A percentile compares a stretch with the other conserved stretches of the same genome.
Conservation (phyloP, 1,284 basidiomycete species). For the Cutaneotrichosporon sp. region DNA sequence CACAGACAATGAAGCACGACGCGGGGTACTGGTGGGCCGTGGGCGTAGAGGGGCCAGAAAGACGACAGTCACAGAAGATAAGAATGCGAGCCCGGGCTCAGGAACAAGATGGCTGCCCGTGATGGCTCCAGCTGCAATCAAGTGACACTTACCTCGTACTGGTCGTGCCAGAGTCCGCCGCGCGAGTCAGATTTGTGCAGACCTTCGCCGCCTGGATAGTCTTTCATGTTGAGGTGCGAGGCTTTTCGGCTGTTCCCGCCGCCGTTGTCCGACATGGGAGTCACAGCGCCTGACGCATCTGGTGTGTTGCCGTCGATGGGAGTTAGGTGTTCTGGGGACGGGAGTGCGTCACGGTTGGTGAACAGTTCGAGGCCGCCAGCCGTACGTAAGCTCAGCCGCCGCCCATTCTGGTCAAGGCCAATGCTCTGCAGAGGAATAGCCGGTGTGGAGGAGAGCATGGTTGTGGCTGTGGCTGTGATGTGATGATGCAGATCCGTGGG, state of each 20-base stretch:
- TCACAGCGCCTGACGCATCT: slow-evolving; percentile 18
- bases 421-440: slow-evolving; percentile 49
- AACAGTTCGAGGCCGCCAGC: slow-evolving; percentile 44
- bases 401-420: slow-evolving; percentile 34
- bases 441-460: slow-evolving; percentile 50
- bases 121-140: neutral
- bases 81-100: neutral
- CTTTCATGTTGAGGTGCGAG: slow-evolving; percentile 25
- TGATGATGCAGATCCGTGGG: neutral
- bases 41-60: neutral
- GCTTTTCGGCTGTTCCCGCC: slow-evolving; percentile 24
- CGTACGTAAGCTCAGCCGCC: slow-evolving; percentile 45
- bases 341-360: slow-evolving; percentile 48
- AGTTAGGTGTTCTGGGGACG: slow-evolving; percentile 48
- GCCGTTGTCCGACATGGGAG: slow-evolving; percentile 17
- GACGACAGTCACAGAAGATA: neutral
- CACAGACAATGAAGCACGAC: slow-evolving; percentile 3
- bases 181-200: slow-evolving; percentile 43
- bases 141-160: slow-evolving; percentile 35
- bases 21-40: neutral
- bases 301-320: slow-evolving; percentile 42
- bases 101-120: neutral
- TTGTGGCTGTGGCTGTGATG: slow-evolving; percentile 9
- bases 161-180: slow-evolving; percentile 46
- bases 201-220: slow-evolving; percentile 20